Conservation (phyloP, 768 basidiomycete genomes). For the Tylopilus balloui region DNA sequence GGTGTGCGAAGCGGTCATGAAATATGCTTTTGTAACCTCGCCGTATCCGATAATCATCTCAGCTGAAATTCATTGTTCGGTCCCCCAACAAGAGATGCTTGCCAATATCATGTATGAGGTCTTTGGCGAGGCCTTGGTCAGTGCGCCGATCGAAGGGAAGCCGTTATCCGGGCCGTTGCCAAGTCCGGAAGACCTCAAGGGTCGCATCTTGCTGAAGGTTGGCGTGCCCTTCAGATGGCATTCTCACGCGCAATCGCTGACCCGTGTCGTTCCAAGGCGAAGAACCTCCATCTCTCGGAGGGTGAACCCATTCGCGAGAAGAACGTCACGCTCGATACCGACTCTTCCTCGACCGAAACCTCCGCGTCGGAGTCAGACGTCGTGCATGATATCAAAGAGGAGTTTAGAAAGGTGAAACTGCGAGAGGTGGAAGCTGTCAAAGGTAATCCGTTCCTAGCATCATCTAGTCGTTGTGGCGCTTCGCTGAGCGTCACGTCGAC, state of each 20-base stretch:
- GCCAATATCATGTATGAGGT: constrained; percentile 67
- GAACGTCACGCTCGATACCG: constrained; percentile 34
- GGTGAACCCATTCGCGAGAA: constrained; percentile 32
- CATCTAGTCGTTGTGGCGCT: constrained; percentile 3
- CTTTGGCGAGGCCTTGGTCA: constrained; percentile 53
- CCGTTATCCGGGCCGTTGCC: constrained; percentile 57
- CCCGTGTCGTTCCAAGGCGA: constrained; percentile 45
- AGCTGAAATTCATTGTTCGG: constrained; percentile 82
- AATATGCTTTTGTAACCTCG: constrained; percentile 87
- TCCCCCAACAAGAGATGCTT: constrained; percentile 75
- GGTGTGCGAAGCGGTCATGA: constrained; percentile 75
- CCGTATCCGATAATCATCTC: constrained; percentile 92
- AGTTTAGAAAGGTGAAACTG: constrained; percentile 22
- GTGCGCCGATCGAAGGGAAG: constrained; percentile 43
- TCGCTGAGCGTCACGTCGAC: constrained; percentile 13
- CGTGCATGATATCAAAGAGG: constrained; percentile 24
- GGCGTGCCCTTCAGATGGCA: constrained; percentile 7
- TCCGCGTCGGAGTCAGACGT: constrained; percentile 34
- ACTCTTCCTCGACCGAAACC: constrained; percentile 41
- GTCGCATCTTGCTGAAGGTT: constrained; percentile 81
- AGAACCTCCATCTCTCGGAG: constrained; percentile 62
- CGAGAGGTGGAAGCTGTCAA: constrained; percentile 36
- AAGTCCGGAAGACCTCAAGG: constrained; percentile 78
- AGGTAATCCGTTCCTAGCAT: constrained; percentile 20
- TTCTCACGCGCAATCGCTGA: not conserved